phyloP scores from a whole-genome alignment of 768 basidiomycete species.

The Tricholoma sp. region DNA sequence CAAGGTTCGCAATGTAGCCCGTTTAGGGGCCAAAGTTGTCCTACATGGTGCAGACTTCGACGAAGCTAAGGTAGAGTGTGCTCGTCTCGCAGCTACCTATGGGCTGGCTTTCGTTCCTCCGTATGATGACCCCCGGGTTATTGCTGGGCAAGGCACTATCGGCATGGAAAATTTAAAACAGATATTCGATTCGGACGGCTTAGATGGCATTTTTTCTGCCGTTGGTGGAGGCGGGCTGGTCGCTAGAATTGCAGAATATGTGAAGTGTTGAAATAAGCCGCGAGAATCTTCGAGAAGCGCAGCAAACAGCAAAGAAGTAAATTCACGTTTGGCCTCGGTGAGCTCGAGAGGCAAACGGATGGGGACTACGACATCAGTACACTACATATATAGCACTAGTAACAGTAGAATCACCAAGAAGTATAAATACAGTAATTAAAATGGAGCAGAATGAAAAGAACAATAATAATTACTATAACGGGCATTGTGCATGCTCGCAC shows the following conservation, averaged over 20 bases:
- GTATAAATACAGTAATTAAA: too few species aligned
- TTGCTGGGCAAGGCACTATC: conserved; percentile 95
- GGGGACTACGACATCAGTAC: too few species aligned
- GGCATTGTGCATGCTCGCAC: too few species aligned
- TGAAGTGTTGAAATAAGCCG: too few species aligned
- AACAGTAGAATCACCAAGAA: too few species aligned
- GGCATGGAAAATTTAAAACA: conserved; percentile 96
- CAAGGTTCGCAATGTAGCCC: conserved; percentile 93
- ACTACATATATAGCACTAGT: too few species aligned
- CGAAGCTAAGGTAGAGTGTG: conserved; percentile 92
- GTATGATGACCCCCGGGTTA: conserved; percentile 94
- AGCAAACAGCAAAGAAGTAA: too few species aligned
- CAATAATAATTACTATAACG: too few species aligned
- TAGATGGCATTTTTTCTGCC: conserved; percentile 87
- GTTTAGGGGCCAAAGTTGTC: conserved; percentile 92
- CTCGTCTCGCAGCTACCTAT: conserved; percentile 70
- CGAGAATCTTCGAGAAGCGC: too few species aligned
- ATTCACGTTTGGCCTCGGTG: too few species aligned
- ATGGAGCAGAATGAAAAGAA: too few species aligned
- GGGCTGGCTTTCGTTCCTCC: conserved; percentile 91
- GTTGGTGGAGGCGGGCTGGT: conserved; percentile 93
- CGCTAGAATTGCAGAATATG: conserved; percentile 87
- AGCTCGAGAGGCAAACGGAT: too few species aligned
- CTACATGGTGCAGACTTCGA: conserved; percentile 92
- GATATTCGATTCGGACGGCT: conserved; percentile 60